These are phyloP conservation scores for Annulohypoxylon maeteangense DNA, from an alignment of 495 filamentous ascomycete species.

Conservation along the genomic window DNA sequence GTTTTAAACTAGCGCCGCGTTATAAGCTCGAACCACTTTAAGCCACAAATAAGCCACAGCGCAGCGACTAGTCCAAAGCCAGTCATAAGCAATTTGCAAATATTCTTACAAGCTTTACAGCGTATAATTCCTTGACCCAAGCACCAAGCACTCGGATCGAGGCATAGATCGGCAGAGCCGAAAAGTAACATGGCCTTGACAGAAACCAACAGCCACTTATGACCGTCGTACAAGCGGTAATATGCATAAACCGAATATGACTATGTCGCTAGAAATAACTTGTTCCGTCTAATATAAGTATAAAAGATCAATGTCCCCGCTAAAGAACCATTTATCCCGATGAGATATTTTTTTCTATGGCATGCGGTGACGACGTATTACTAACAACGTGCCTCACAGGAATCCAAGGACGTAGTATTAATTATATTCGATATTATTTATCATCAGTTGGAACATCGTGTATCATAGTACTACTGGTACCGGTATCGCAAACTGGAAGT, in stretches of 20 bases:
- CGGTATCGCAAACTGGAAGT: too few species aligned
- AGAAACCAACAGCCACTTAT: background rate
- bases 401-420: background rate
- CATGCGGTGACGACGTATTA: conserved; percentile 1
- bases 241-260: background rate
- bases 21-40: too few species aligned
- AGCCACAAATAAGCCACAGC: too few species aligned
- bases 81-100: conserved; percentile 1
- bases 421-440: background rate
- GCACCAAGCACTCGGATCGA: background rate
- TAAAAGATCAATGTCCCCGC: background rate
- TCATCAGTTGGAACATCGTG: background rate
- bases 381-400: conserved; percentile 8
- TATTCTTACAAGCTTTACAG: background rate
- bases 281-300: conserved; percentile 12
- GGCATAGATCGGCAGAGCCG: background rate
- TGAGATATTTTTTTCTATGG: background rate
- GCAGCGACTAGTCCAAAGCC: too few species aligned
- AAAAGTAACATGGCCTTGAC: background rate
- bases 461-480: too few species aligned
- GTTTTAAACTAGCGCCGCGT: too few species aligned
- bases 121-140: background rate
- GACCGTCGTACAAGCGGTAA: background rate
- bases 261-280: background rate
- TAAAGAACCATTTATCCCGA: conserved; percentile 18